A percentile compares a stretch with the other conserved stretches of the same genome.
phyloP scores from a whole-genome alignment of 2,329 filamentous ascomycete species.

The Ilyonectria mors-panacis region DNA sequence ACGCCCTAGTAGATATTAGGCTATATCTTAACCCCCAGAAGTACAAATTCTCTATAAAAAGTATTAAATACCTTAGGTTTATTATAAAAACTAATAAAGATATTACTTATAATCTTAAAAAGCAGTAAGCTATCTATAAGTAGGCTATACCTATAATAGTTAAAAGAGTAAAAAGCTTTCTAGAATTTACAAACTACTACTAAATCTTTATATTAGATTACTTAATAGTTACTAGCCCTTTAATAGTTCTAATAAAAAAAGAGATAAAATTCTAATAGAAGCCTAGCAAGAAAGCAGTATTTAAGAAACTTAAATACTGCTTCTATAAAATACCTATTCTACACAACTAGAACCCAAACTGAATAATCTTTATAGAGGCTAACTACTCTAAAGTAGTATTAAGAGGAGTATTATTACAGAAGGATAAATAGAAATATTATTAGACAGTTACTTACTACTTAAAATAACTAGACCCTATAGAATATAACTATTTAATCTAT shows the following conservation, averaged over 20 bases:
- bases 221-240: neutral
- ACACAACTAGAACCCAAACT: too few species aligned
- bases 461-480: neutral
- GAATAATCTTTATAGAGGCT: too few species aligned
- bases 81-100: neutral
- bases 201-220: neutral
- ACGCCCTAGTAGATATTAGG: neutral
- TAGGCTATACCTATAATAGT: neutral
- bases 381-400: too few species aligned
- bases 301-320: too few species aligned
- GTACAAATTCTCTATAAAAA: neutral
- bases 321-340: too few species aligned
- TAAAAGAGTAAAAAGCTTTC: conserved; percentile 3
- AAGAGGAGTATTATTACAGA: too few species aligned
- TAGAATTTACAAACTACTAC: conserved; percentile 7
- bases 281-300: neutral
- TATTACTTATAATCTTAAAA: neutral
- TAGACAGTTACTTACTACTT: too few species aligned
- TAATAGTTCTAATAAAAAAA: neutral
- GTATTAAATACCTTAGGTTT: neutral
- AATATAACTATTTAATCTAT: too few species aligned
- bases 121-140: neutral
- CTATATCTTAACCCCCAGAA: neutral
- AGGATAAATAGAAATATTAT: too few species aligned
- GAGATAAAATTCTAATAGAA: neutral